Evolutionary conservation across 2,329 filamentous ascomycete species (phyloP).

Genomic region (Sporothrix dimorphospora): DNA sequence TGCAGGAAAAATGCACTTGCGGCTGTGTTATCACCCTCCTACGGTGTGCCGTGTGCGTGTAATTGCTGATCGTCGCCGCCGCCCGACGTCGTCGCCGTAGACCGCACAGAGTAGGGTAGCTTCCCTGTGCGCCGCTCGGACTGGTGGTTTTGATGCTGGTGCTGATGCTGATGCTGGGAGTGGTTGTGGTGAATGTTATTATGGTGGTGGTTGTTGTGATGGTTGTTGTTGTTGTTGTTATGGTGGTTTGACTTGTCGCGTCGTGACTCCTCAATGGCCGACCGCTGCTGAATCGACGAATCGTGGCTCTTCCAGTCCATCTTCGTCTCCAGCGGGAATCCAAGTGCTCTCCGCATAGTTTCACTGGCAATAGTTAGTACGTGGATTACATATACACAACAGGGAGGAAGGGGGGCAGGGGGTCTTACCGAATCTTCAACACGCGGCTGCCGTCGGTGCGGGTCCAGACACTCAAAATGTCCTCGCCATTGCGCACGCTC

Average conservation of each 20-base stretch:
- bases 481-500: slow-evolving; percentile 92
- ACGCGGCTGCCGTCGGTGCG: slow-evolving; percentile 90
- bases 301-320: slow-evolving; percentile 97
- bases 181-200: slow-evolving; percentile 23
- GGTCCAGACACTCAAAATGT: slow-evolving; percentile 97
- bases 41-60: slow-evolving; percentile 31
- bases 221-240: slow-evolving; percentile 40
- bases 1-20: slow-evolving; percentile 9
- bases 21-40: slow-evolving; percentile 27
- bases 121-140: slow-evolving; percentile 31
- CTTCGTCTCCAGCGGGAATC: slow-evolving; percentile 84
- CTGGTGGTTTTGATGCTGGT: slow-evolving; percentile 25
- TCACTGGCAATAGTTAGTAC: slow-evolving; percentile 60
- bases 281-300: slow-evolving; percentile 89
- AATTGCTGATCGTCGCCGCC: slow-evolving; percentile 29
- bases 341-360: slow-evolving; percentile 87
- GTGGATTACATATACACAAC: slow-evolving; percentile 5
- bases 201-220: slow-evolving; percentile 19
- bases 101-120: slow-evolving; percentile 1
- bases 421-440: slow-evolving; percentile 93
- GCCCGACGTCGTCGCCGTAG: neutral
- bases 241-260: slow-evolving; percentile 73
- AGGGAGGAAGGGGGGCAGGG: slow-evolving; percentile 30
- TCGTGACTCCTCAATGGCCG: slow-evolving; percentile 86
- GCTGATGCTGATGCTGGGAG: slow-evolving; percentile 21